These are phyloP conservation scores for Leptomonas pyrrhocoris DNA, from an alignment of 208 protist genomes.

Conservation along the genomic window DNA sequence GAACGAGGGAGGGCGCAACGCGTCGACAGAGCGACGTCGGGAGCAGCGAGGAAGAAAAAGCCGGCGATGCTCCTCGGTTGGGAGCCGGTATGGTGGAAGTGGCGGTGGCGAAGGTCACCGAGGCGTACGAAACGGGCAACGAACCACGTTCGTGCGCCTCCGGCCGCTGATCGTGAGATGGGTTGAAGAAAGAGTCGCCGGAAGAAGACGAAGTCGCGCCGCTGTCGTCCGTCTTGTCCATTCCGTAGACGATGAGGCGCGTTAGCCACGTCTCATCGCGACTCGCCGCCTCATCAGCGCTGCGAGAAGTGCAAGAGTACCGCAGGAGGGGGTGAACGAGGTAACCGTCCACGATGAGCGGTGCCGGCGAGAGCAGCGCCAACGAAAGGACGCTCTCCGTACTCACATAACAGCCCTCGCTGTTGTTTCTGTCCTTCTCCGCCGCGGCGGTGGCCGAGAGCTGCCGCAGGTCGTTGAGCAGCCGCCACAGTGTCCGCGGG, in stretches of 20 bases:
- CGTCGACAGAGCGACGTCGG: conserved; percentile 3
- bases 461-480: neutral
- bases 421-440: neutral
- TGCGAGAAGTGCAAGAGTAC: neutral
- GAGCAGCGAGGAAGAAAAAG: neutral
- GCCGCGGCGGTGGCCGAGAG: neutral
- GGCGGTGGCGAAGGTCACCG: neutral
- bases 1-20: conserved; percentile 11
- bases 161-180: too few species aligned
- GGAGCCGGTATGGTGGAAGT: neutral
- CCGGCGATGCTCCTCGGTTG: neutral
- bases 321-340: conserved; percentile 26
- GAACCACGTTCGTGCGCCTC: too few species aligned
- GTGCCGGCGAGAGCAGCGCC: conserved; percentile 15
- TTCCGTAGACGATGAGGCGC: neutral
- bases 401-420: neutral
- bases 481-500: neutral
- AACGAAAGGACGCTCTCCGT: neutral
- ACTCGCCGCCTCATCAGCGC: neutral
- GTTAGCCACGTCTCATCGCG: neutral
- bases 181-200: neutral
- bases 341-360: conserved; percentile 7
- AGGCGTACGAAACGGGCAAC: neutral
- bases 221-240: neutral
- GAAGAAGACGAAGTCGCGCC: neutral